Evolutionary conservation across 2,329 filamentous ascomycete species (phyloP), one percentile per base, ranked within the genome.

Genomic region (Orbilia brochopaga): DNA sequence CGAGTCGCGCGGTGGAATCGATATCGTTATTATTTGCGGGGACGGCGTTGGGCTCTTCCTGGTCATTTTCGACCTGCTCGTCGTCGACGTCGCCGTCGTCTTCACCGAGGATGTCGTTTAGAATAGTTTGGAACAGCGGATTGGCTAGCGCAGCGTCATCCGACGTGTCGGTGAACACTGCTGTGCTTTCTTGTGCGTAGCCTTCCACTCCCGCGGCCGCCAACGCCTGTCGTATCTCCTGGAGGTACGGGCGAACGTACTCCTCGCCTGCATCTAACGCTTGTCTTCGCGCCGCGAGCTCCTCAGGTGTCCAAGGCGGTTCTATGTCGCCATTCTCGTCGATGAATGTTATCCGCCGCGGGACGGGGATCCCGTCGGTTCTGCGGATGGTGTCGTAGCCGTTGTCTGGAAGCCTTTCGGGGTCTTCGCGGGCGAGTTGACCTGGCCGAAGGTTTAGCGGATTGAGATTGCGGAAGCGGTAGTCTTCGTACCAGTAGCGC

Each of bases 401-500:
- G n/a, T 44, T 55, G 0, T 21, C 32, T 17, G 1, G 17, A 2
- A 70, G 30, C 6, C 32, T 59, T 13, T 59, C 55, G 1, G 66
- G 59, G 17, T 70, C 66, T 56, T 63, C 59, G 3, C 24, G 1
- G 19, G 58, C 59, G 2, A 48, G 37, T 0, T 30, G 7, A 10
- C 13, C 2, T 19, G 58, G n/a, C 3, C 54, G 24, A 0, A 53
- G 46, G 1, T 51, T 17, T n/a, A 59, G 19, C 2, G 55, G 59
- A 0, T 15, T 35, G 10, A 64, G 17, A 15, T 30, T 8, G 35
- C 59, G 66, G 8, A 30, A 46, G 1, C 66, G 53, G 8, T 50
- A 55, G 54, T 59, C 55, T 48, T 70, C 59, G 23, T 42, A 64
- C 59, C 59, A 64, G 19, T 70, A 70, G 19, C 50, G 54, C 4